Evolutionary conservation across 1,284 basidiomycete genomes (phyloP).

Genomic region (Acaromyces ingoldii): DNA sequence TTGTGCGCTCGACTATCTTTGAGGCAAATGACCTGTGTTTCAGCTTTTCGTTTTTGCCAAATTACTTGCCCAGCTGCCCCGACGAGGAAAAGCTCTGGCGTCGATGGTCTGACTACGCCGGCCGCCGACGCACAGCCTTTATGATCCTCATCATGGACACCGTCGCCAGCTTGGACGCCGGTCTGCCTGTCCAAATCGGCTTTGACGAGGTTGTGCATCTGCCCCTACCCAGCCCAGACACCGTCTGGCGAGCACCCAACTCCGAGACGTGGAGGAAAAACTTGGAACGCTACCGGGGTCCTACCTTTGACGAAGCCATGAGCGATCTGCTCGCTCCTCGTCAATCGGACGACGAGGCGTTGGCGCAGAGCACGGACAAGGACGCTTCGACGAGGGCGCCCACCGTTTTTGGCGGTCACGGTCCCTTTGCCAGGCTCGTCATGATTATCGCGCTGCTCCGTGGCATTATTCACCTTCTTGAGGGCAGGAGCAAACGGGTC

Average conservation of each 20-base stretch:
- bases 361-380: neutral
- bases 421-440: constrained; percentile 36
- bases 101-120: constrained; percentile 37
- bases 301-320: constrained; percentile 32
- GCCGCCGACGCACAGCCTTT: constrained; percentile 31
- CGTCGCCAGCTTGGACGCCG: constrained; percentile 31
- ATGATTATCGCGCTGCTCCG: constrained; percentile 38
- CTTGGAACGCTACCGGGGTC: constrained; percentile 17
- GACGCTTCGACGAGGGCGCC: no score
- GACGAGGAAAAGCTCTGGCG: constrained; percentile 35
- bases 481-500: constrained; percentile 23
- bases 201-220: constrained; percentile 32
- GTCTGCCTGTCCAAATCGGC: constrained; percentile 20
- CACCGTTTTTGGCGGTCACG: constrained; percentile 27
- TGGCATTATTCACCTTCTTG: constrained; percentile 38
- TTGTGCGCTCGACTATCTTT: constrained; percentile 17
- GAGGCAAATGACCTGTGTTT: constrained; percentile 24
- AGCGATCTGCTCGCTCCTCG: constrained; percentile 21
- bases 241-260: constrained; percentile 30
- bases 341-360: constrained; percentile 10
- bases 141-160: constrained; percentile 36
- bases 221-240: constrained; percentile 35
- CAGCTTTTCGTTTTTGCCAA: constrained; percentile 23
- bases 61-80: constrained; percentile 16
- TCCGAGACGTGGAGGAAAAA: constrained; percentile 21